These are phyloP conservation scores for Xylariaceae sp. DNA, from an alignment of 2,329 filamentous ascomycete genomes.

Conservation along the genomic window DNA sequence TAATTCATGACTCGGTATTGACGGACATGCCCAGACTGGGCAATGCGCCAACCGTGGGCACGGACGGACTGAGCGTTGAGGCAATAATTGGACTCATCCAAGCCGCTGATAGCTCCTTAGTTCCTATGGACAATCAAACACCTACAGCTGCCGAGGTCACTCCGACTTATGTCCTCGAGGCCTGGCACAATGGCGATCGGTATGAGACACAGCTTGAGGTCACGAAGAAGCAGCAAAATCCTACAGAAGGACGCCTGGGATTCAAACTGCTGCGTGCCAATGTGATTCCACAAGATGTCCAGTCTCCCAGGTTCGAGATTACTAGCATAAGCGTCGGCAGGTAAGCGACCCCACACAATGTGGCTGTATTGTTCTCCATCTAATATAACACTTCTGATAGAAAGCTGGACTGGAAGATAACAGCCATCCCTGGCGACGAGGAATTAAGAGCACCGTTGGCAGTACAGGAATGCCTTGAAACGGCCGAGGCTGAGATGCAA, in stretches of 20 bases:
- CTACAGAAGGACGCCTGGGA: background rate
- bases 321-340: conserved; percentile 43
- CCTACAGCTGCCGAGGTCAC: conserved; percentile 25
- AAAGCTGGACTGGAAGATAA: conserved; percentile 48
- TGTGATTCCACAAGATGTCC: conserved; percentile 13
- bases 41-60: background rate
- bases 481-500: conserved; percentile 32
- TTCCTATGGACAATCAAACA: conserved; percentile 31
- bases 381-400: conserved; percentile 35
- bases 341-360: conserved; percentile 32
- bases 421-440: conserved; percentile 38
- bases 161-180: conserved; percentile 36
- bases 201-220: conserved; percentile 29
- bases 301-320: conserved; percentile 35
- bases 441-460: conserved; percentile 31
- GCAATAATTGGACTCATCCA: conserved; percentile 29
- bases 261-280: conserved; percentile 25
- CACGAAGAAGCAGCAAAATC: conserved; percentile 1
- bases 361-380: background rate
- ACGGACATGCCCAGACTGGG: conserved; percentile 33
- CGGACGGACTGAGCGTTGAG: conserved; percentile 8
- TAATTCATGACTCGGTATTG: background rate
- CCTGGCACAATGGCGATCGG: conserved; percentile 24
- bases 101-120: conserved; percentile 25
- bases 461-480: conserved; percentile 35